Percentiles rank a stretch among this genome's conserved stretches.
phyloP scores from a whole-genome alignment of 2,329 filamentous ascomycete genomes.

The Alternaria ethzedia region DNA sequence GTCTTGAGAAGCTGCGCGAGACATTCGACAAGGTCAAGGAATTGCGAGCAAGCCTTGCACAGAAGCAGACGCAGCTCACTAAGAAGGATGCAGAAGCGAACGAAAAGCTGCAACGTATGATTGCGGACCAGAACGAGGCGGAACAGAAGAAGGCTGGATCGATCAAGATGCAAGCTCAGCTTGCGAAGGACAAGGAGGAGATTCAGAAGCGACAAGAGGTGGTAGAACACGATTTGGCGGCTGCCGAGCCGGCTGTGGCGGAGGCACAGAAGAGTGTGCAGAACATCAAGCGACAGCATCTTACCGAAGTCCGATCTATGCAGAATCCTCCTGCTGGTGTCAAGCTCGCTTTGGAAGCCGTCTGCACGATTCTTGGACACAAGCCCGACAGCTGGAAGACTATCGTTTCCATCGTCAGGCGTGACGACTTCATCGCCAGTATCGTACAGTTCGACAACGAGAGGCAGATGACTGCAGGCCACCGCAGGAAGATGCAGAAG shows the following conservation, averaged over 20 bases:
- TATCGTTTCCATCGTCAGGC: constrained; percentile 85
- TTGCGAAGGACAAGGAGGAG: constrained; percentile 89
- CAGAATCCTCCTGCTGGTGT: constrained; percentile 89
- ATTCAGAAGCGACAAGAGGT: constrained; percentile 83
- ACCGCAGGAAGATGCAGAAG: constrained; percentile 87
- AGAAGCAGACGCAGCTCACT: constrained; percentile 93
- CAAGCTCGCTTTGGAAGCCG: constrained; percentile 90
- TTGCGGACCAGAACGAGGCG: constrained; percentile 92
- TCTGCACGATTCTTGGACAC: constrained; percentile 92
- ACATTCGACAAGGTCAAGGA: constrained; percentile 98
- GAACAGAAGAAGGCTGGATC: constrained; percentile 89
- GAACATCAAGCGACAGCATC: constrained; percentile 96
- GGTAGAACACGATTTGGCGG: constrained; percentile 85
- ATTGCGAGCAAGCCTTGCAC: constrained; percentile 84
- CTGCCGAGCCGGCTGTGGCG: constrained; percentile 88
- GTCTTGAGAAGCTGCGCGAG: constrained; percentile 94
- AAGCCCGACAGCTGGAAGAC: constrained; percentile 90
- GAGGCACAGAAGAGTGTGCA: constrained; percentile 96
- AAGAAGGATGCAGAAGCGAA: constrained; percentile 95
- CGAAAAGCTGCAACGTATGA: constrained; percentile 96
- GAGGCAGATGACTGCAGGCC: constrained; percentile 83
- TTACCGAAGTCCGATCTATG: constrained; percentile 98
- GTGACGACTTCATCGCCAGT: constrained; percentile 96
- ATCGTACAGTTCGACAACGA: constrained; percentile 98
- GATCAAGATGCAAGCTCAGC: constrained; percentile 82